Conservation (phyloP, 2,329 filamentous ascomycete species). For the Aspergillus intermedius region DNA sequence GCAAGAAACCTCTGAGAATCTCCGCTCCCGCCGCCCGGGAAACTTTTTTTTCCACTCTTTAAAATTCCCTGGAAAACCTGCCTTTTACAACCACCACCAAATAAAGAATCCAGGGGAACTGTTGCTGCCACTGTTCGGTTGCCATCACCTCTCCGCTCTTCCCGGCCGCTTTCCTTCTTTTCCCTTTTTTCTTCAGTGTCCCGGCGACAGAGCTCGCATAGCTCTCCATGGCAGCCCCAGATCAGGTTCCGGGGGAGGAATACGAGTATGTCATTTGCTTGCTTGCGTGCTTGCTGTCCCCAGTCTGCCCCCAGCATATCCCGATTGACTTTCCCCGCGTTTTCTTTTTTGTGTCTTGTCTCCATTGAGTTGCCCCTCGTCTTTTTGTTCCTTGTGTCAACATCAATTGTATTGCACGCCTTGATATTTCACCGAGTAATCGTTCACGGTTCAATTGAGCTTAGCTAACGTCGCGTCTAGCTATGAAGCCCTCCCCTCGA, state of each 20-base stretch:
- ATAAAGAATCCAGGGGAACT: too few species aligned
- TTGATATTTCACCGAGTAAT: background rate
- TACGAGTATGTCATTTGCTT: conserved; percentile 36
- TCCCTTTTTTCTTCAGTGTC: conserved; percentile 14
- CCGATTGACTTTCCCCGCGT: too few species aligned
- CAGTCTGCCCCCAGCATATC: too few species aligned
- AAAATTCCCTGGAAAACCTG: background rate
- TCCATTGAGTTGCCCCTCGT: too few species aligned
- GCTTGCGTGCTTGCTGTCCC: background rate
- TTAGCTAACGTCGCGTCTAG: conserved; percentile 30
- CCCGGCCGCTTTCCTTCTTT: conserved; percentile 2
- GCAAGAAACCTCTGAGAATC: background rate
- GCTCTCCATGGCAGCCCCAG: conserved; percentile 37
- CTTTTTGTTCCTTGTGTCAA: too few species aligned
- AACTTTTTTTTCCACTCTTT: background rate
- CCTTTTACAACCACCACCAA: background rate
- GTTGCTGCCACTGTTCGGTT: conserved; percentile 1
- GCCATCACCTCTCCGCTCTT: conserved; percentile 2
- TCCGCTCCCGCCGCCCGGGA: background rate
- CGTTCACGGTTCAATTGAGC: too few species aligned
- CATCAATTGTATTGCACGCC: too few species aligned
- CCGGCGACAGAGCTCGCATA: conserved; percentile 28
- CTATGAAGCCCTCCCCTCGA: conserved; percentile 90
- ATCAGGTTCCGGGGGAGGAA: conserved; percentile 39
- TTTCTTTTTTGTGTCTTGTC: too few species aligned